phyloP scores from a whole-genome alignment of 768 basidiomycete genomes.

The Phlegmacium glaucopus region DNA sequence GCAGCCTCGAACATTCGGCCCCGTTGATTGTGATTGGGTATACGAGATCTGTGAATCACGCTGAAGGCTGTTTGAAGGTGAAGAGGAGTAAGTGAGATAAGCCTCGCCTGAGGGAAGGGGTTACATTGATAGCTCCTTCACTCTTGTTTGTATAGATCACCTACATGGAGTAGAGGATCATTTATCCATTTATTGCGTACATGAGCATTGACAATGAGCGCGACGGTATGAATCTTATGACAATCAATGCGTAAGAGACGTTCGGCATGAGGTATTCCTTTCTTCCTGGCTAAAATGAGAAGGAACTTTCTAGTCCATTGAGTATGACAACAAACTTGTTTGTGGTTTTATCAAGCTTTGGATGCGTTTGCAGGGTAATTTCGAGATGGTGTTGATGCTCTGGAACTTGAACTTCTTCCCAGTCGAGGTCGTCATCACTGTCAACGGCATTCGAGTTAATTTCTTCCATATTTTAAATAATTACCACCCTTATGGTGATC shows the following conservation, averaged over 20 bases:
- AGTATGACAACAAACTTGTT: conserved; percentile 42
- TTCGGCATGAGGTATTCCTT: conserved; percentile 60
- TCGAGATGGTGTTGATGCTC: conserved; percentile 52
- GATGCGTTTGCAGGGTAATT: conserved; percentile 60
- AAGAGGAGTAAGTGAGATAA: conserved; percentile 84
- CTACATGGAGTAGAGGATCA: conserved; percentile 77
- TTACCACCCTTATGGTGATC: not conserved
- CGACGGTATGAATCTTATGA: conserved; percentile 87
- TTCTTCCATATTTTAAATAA: conserved; percentile 18
- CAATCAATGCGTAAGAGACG: conserved; percentile 71
- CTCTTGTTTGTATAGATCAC: conserved; percentile 5
- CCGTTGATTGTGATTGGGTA: conserved; percentile 78
- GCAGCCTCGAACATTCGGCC: conserved; percentile 88
- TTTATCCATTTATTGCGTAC: conserved; percentile 84
- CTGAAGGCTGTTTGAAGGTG: conserved; percentile 77
- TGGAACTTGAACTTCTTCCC: conserved; percentile 74
- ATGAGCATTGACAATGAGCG: conserved; percentile 71
- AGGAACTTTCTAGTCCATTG: conserved; percentile 6
- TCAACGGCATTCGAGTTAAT: conserved; percentile 24
- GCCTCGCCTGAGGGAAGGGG: conserved; percentile 63
- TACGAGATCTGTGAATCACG: conserved; percentile 73
- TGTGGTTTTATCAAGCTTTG: conserved; percentile 30
- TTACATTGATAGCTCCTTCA: not conserved
- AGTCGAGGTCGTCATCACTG: conserved; percentile 71
- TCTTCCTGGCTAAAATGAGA: conserved; percentile 32